These are phyloP conservation scores for Peronospora destructor DNA, from an alignment of 352 stramenopile genomes.

Conservation along the genomic window DNA sequence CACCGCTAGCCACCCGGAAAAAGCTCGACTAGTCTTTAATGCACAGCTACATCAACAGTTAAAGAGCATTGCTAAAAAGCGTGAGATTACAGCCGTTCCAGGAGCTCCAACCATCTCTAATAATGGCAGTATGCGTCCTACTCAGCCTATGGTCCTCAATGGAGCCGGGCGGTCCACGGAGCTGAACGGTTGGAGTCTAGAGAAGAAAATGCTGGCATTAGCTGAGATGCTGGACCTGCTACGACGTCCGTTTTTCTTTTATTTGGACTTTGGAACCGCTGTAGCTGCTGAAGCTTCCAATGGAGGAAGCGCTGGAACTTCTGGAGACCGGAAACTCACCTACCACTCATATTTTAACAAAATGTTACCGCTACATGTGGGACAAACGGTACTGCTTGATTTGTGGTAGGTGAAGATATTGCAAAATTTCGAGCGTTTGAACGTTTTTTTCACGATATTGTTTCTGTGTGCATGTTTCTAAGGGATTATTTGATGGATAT, in stretches of 20 bases:
- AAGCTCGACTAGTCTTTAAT: slow-evolving; percentile 60
- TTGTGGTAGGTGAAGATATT: slow-evolving; percentile 40
- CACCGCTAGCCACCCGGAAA: slow-evolving; percentile 40
- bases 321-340: slow-evolving; percentile 42
- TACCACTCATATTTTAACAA: slow-evolving; percentile 68
- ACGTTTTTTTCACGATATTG: not conserved
- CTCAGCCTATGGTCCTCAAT: slow-evolving; percentile 33
- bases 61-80: slow-evolving; percentile 53
- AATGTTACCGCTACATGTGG: slow-evolving; percentile 55
- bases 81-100: slow-evolving; percentile 37
- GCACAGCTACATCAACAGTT: slow-evolving; percentile 69
- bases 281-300: slow-evolving; percentile 22
- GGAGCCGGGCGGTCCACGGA: slow-evolving; percentile 37
- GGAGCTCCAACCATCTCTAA: slow-evolving; percentile 35
- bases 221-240: slow-evolving; percentile 55
- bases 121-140: slow-evolving; percentile 34
- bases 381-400: slow-evolving; percentile 67
- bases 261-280: slow-evolving; percentile 51
- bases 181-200: slow-evolving; percentile 66
- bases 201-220: slow-evolving; percentile 70
- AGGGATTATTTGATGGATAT: slow-evolving; percentile 81
- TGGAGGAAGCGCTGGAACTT: slow-evolving; percentile 16
- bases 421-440: slow-evolving; percentile 1
- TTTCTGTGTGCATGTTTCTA: slow-evolving; percentile 4
- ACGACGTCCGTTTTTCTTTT: slow-evolving; percentile 68